A percentile compares a stretch with the other conserved stretches of the same genome.
phyloP scores from a whole-genome alignment of 305 asterid species.

The Fraxinus ornus region DNA sequence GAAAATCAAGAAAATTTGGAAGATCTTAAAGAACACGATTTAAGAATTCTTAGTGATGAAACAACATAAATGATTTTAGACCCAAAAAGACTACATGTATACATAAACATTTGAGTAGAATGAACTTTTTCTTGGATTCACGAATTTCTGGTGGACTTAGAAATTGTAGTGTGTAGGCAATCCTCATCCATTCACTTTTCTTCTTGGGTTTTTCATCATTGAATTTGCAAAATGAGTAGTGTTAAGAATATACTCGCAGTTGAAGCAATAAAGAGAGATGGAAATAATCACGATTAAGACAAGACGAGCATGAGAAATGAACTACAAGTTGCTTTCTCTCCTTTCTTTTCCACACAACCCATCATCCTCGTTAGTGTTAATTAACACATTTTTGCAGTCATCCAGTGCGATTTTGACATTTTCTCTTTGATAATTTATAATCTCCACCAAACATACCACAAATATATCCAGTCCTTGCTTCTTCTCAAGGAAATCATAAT shows the following conservation, averaged over 20 bases:
- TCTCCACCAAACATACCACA: background rate
- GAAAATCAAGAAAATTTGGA: conserved; percentile 7
- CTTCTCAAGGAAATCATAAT: background rate
- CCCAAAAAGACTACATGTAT: background rate
- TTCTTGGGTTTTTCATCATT: conserved; percentile 4
- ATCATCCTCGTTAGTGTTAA: too few relatives aligned
- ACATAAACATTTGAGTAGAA: background rate
- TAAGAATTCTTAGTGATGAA: background rate
- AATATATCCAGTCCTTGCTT: background rate
- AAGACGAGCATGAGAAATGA: conserved; percentile 29
- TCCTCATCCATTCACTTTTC: conserved; percentile 37
- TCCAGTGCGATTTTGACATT: background rate
- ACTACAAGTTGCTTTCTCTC: conserved; percentile 39
- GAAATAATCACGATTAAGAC: conserved; percentile 40
- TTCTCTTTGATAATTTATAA: too few relatives aligned
- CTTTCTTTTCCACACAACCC: background rate
- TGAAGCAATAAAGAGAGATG: conserved; percentile 33
- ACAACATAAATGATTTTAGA: background rate
- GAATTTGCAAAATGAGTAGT: conserved; percentile 25
- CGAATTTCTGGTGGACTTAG: conserved; percentile 26
- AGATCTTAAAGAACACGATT: background rate
- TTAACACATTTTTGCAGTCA: too few relatives aligned
- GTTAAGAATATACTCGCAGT: conserved; percentile 25
- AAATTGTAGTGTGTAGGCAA: conserved; percentile 16
- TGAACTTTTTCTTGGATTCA: conserved; percentile 60